Evolutionary conservation across 1,284 basidiomycete genomes (phyloP), one percentile per base, ranked within the genome.

Genomic region (Cutaneotrichosporon arboriforme): DNA sequence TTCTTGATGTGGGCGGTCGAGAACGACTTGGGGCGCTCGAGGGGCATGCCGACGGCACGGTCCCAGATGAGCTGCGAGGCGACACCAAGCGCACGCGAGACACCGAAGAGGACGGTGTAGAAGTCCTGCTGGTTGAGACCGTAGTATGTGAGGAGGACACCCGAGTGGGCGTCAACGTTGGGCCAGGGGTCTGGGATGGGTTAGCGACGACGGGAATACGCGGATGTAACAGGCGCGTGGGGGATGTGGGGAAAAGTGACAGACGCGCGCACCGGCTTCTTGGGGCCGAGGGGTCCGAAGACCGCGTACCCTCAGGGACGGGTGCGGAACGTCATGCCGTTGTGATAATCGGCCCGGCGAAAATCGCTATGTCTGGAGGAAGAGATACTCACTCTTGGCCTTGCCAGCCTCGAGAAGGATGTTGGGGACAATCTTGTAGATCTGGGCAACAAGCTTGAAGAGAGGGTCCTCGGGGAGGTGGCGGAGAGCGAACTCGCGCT

Each of bases 81-180:
- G 54, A 91, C 89, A 81, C 90, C 90, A 64, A 92, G 88, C 14
- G 90, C 89, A 72, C 90, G 85, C 31, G 91, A 94, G 45, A 97
- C 90, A 81, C 93, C 93, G 76, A 97, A 97, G 60, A 97, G 82
- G 58, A 96, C 92, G 58, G 90, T 96, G 80, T 94, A 94, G 81
- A 87, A 94, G 72, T 89, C 82, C 85, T 92, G 91, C 75, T 93
- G 84, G 64, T 82, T 81, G 57, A 91, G 78, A 54, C 90, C 76
- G 68, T 75, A 76, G 69, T 94, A 81, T 57, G 90, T 90, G 52
- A 97, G 80, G 53, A 97, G 84, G 62, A 87, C 91, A 78, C 94
- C 94, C 34, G 93, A 97, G 79, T 92, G 91, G 54, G 94, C 91
- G 76, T 97, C 93, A 57, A 97, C 93, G 76, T 97, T 96, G 49